These are phyloP conservation scores for cucumber (Cucumis sativus) DNA, from an alignment of 306 rosid genomes.

Conservation along the genomic window DNA sequence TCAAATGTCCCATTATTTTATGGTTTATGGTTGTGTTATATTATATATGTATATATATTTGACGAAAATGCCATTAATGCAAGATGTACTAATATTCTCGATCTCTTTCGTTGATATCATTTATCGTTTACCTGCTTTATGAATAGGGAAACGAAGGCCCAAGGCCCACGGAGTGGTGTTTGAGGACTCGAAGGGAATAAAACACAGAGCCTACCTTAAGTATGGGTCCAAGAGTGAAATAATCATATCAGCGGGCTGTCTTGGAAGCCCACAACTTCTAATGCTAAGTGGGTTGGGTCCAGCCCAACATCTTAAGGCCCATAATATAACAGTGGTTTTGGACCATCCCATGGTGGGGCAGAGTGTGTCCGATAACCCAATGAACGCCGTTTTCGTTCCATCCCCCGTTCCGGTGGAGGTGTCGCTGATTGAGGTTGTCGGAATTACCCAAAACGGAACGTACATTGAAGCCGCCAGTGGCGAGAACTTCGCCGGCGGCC, in stretches of 20 bases:
- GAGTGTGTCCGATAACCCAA: conserved; percentile 56
- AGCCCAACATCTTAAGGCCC: conserved; percentile 26
- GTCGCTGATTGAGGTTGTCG: conserved; percentile 43
- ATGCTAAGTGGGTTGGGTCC: conserved; percentile 68
- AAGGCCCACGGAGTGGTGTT: conserved; percentile 45
- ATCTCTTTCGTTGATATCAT: too few species aligned
- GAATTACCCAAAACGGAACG: conserved; percentile 33
- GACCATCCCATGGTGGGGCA: conserved; percentile 53
- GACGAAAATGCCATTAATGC: too few species aligned
- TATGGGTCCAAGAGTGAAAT: conserved; percentile 27
- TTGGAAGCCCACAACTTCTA: conserved; percentile 72
- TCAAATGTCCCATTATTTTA: too few species aligned
- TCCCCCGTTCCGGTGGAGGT: conserved; percentile 52
- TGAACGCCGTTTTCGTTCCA: conserved; percentile 54
- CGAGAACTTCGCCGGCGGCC: conserved; percentile 32
- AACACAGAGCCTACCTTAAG: conserved; percentile 34
- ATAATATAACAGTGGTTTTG: conserved; percentile 26
- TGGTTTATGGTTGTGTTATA: too few species aligned
- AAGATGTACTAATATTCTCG: too few species aligned
- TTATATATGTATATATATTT: too few species aligned
- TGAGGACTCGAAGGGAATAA: conserved; percentile 25
- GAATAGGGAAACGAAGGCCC: conserved; percentile 31
- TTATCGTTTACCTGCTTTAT: neutral
- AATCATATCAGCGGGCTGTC: conserved; percentile 50
- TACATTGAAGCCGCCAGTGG: conserved; percentile 77